These are phyloP conservation scores for Escallonia herrerae DNA, from an alignment of 129 eudicot species.

Conservation along the genomic window DNA sequence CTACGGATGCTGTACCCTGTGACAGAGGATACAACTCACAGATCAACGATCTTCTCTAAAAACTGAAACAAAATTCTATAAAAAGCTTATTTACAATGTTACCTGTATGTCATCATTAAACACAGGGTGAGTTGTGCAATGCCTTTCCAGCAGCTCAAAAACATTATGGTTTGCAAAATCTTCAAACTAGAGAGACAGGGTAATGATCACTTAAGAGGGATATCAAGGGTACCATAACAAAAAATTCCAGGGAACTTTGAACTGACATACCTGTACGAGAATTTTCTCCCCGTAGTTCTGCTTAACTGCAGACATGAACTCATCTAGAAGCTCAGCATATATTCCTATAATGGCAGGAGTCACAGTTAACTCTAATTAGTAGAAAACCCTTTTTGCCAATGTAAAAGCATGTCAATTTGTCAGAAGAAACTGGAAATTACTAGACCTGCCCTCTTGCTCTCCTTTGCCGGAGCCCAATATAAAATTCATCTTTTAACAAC, in stretches of 20 bases:
- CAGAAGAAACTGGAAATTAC: background rate
- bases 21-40: background rate
- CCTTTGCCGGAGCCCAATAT: conserved; percentile 76
- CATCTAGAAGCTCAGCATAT: conserved; percentile 76
- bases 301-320: conserved; percentile 88
- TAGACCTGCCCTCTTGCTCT: conserved; percentile 77
- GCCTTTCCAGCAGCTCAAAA: too few relatives aligned
- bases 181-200: too few relatives aligned
- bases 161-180: too few relatives aligned
- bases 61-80: too few relatives aligned
- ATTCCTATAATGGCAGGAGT: conserved; percentile 48
- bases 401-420: background rate
- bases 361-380: background rate
- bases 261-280: conserved; percentile 52
- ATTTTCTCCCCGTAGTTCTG: conserved; percentile 87
- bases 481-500: conserved; percentile 74
- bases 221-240: background rate
- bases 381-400: background rate
- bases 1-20: conserved; percentile 34
- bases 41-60: background rate
- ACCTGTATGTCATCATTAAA: too few relatives aligned
- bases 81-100: too few relatives aligned
- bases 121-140: too few relatives aligned
- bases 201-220: too few relatives aligned
- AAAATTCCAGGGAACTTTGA: background rate